Evolutionary conservation across 768 basidiomycete genomes (phyloP).

Genomic region (Naganishia onofrii): DNA sequence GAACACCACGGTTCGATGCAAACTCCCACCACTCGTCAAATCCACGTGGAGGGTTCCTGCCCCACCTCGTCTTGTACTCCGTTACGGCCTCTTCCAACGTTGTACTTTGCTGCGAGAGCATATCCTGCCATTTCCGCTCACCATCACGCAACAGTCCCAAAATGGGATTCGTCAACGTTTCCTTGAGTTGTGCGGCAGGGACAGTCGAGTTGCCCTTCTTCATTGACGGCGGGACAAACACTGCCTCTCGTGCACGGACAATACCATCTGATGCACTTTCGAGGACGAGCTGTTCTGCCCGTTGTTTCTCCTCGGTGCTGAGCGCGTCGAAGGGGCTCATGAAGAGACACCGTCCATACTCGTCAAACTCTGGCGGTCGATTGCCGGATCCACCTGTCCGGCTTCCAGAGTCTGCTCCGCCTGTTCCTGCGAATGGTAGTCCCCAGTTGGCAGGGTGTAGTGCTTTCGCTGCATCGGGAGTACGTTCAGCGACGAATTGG

Average conservation of each 20-base stretch:
- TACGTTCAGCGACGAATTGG: constrained; percentile 38
- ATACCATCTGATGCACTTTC: constrained; percentile 45
- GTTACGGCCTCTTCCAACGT: constrained; percentile 72
- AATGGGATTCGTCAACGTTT: constrained; percentile 64
- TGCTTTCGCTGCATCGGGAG: constrained; percentile 38
- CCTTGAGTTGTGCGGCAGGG: not conserved
- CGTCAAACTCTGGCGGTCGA: constrained; percentile 47
- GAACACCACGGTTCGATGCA: constrained; percentile 42
- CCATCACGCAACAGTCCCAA: constrained; percentile 78
- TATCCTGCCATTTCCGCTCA: constrained; percentile 65
- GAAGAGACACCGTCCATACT: constrained; percentile 50
- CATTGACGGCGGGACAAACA: constrained; percentile 14
- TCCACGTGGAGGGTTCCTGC: constrained; percentile 75
- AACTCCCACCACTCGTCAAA: constrained; percentile 75
- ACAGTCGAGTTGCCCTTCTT: constrained; percentile 15
- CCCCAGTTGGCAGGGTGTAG: constrained; percentile 50
- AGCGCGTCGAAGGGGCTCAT: constrained; percentile 48
- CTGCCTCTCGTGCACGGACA: constrained; percentile 34
- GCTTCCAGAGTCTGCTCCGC: constrained; percentile 25
- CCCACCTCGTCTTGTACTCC: constrained; percentile 78
- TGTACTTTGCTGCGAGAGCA: constrained; percentile 72
- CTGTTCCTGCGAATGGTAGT: constrained; percentile 36
- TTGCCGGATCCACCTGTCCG: not conserved
- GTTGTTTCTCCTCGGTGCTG: constrained; percentile 39
- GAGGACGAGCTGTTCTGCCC: constrained; percentile 43